Evolutionary conservation across 148 eudicot species (phyloP).

Genomic region (Camellia japonica): DNA sequence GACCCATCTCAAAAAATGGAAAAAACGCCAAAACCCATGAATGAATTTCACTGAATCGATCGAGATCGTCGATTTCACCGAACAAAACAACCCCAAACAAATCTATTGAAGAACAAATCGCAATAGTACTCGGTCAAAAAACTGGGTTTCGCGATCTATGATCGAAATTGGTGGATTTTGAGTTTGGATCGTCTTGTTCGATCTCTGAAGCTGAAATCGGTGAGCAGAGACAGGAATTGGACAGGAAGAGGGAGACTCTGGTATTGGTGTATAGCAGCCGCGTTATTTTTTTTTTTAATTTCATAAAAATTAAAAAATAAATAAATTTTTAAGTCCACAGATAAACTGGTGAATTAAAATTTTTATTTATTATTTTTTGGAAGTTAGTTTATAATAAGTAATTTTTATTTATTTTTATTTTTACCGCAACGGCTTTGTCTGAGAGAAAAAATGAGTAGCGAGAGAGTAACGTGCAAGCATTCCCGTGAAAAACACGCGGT

Average conservation of each 20-base stretch:
- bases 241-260: slow-evolving; percentile 34
- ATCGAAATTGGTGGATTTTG: slow-evolving; percentile 14
- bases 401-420: no score
- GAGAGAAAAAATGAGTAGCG: neutral
- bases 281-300: slow-evolving; percentile 32
- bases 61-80: slow-evolving; percentile 46
- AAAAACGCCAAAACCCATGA: slow-evolving; percentile 34
- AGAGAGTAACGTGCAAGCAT: neutral
- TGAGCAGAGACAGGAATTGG: slow-evolving; percentile 31
- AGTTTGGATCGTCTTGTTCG: slow-evolving; percentile 46
- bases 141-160: slow-evolving; percentile 11
- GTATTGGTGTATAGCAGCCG: slow-evolving; percentile 76
- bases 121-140: neutral
- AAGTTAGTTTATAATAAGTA: neutral
- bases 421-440: neutral
- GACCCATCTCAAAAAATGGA: slow-evolving; percentile 27
- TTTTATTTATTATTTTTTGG: no score
- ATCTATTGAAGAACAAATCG: neutral
- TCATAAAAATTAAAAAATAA: neutral
- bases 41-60: slow-evolving; percentile 34
- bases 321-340: slow-evolving; percentile 10
- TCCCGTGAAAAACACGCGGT: slow-evolving; percentile 4
- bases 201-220: slow-evolving; percentile 53
- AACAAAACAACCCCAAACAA: slow-evolving; percentile 6
- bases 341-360: neutral